Conservation (phyloP, 1,284 basidiomycete genomes). For the Ceratobasidium sp. region DNA sequence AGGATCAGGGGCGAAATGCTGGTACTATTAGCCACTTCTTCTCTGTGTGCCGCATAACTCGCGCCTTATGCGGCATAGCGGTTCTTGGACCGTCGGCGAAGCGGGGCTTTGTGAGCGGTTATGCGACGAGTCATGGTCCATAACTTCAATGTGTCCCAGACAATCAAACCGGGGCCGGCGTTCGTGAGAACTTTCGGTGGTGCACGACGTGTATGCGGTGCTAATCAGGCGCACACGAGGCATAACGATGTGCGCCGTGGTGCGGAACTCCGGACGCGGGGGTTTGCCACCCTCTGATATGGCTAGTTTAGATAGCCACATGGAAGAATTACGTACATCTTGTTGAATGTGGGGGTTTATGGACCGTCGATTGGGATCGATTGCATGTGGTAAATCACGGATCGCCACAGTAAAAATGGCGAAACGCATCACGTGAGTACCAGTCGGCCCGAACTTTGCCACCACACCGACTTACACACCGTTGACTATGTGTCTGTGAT, state of each 20-base stretch:
- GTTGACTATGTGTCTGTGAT: too few species aligned
- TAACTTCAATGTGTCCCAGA: not conserved
- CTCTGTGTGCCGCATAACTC: not conserved
- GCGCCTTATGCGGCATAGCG: slow-evolving; percentile 7
- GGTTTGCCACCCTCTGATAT: slow-evolving; percentile 12
- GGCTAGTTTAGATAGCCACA: not conserved
- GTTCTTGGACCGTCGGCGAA: not conserved
- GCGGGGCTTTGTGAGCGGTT: not conserved
- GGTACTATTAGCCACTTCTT: not conserved
- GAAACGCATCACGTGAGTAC: too few species aligned
- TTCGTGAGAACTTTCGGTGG: slow-evolving; percentile 6
- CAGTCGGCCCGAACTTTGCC: too few species aligned
- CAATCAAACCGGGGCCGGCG: slow-evolving; percentile 11
- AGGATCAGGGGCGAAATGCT: not conserved
- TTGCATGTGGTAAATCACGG: too few species aligned
- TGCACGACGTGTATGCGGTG: not conserved
- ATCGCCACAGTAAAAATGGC: too few species aligned
- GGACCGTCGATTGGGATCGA: too few species aligned
- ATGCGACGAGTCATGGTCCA: not conserved
- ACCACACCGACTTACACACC: too few species aligned
- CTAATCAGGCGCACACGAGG: not conserved
- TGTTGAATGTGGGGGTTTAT: too few species aligned
- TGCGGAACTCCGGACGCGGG: not conserved
- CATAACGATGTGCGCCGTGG: not conserved
- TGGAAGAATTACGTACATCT: too few species aligned